phyloP scores from a whole-genome alignment of 805 yeast species.

The Candida quercuum region DNA sequence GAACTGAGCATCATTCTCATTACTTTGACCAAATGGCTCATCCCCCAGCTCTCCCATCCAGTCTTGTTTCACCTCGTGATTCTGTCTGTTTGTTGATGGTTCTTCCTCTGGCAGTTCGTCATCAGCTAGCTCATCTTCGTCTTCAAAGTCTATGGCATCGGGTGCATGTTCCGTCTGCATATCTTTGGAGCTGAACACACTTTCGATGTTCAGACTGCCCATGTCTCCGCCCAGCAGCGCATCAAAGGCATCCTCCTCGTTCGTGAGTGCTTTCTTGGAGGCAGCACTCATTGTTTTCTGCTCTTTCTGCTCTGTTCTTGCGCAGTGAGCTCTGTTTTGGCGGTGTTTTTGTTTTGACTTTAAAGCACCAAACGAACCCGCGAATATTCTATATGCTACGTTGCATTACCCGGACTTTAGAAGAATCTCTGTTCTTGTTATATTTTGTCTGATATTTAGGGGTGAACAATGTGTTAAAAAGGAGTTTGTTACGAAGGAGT shows the following conservation, averaged over 20 bases:
- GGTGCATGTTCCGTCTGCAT: constrained; percentile 63
- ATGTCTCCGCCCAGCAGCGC: constrained; percentile 33
- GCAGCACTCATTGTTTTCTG: background rate
- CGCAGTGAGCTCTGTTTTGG: background rate
- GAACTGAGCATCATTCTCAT: constrained; percentile 9
- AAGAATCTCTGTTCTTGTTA: no score
- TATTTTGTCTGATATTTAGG: no score
- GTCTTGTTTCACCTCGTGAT: constrained; percentile 22
- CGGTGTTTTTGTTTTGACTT: background rate
- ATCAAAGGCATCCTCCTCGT: constrained; percentile 34
- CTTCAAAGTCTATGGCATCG: constrained; percentile 91
- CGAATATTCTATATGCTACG: no score
- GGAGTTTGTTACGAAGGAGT: no score
- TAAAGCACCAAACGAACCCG: background rate
- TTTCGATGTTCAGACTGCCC: constrained; percentile 19
- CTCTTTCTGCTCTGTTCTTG: background rate
- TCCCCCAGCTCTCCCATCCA: constrained; percentile 27
- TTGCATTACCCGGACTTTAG: no score
- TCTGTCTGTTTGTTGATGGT: constrained; percentile 6
- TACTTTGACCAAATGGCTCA: background rate
- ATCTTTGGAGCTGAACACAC: constrained; percentile 10
- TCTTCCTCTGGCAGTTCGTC: constrained; percentile 51
- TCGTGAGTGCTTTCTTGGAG: constrained; percentile 19
- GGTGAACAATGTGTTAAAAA: no score
- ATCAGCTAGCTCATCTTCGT: constrained; percentile 91